Evolutionary conservation across 352 stramenopile genomes (phyloP).

Genomic region (Aphanomyces invadans): DNA sequence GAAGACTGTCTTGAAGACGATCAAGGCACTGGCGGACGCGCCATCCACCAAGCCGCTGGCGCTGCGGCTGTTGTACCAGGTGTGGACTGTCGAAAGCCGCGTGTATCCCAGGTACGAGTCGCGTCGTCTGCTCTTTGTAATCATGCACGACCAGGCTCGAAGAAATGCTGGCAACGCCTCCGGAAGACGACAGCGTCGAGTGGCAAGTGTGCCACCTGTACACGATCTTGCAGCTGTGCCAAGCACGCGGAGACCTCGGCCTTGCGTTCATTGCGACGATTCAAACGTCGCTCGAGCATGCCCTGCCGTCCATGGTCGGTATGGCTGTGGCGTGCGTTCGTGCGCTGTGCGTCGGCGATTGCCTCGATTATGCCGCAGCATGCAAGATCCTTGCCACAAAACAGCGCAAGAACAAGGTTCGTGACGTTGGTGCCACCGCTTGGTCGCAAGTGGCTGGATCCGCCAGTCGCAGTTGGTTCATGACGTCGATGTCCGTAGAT

Average conservation of each 20-base stretch:
- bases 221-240: constrained; percentile 55
- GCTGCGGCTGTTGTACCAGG: constrained; percentile 45
- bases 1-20: constrained; percentile 58
- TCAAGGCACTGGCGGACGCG: constrained; percentile 47
- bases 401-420: constrained; percentile 55
- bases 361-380: constrained; percentile 63
- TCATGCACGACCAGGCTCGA: constrained; percentile 16
- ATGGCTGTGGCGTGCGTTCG: constrained; percentile 62
- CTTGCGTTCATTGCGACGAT: constrained; percentile 61
- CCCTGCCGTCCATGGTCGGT: constrained; percentile 39
- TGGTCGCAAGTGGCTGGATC: no score
- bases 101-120: constrained; percentile 54
- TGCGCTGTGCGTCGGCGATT: constrained; percentile 47
- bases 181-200: constrained; percentile 31
- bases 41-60: constrained; percentile 36
- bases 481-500: no score
- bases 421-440: no score
- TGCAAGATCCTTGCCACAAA: constrained; percentile 71
- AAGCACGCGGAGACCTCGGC: constrained; percentile 50
- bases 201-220: constrained; percentile 44
- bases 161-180: constrained; percentile 21
- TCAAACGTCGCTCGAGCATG: constrained; percentile 47
- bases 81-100: constrained; percentile 58
- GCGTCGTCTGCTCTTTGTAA: no score
- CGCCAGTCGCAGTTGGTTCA: no score